These are phyloP conservation scores for Alternaria angustiovoidea DNA, from an alignment of 2,329 filamentous ascomycete species.

Conservation along the genomic window DNA sequence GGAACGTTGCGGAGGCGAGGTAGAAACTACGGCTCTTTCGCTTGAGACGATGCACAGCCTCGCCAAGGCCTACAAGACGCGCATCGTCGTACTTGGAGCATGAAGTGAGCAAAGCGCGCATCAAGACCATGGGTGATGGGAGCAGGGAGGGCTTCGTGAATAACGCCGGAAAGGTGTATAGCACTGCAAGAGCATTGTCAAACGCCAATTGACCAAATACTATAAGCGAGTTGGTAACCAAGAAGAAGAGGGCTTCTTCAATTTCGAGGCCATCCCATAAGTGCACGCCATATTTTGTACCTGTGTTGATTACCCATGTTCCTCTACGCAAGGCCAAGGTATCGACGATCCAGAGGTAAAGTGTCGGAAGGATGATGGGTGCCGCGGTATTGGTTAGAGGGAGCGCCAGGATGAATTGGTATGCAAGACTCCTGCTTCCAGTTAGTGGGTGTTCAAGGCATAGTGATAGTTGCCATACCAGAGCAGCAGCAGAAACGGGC, in stretches of 20 bases:
- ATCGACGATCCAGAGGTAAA: slow-evolving; percentile 77
- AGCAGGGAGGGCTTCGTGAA: slow-evolving; percentile 62
- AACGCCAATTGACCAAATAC: slow-evolving; percentile 74
- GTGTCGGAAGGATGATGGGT: slow-evolving; percentile 69
- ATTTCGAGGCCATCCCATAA: slow-evolving; percentile 73
- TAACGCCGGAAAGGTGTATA: slow-evolving; percentile 67
- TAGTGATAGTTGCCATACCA: slow-evolving; percentile 55
- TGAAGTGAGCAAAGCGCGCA: slow-evolving; percentile 62
- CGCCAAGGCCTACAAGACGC: slow-evolving; percentile 65
- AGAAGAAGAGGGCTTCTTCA: slow-evolving; percentile 78
- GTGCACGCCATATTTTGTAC: slow-evolving; percentile 70
- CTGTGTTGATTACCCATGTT: slow-evolving; percentile 74
- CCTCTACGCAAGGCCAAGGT: slow-evolving; percentile 71
- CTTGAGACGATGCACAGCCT: slow-evolving; percentile 66
- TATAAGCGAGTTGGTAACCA: slow-evolving; percentile 73
- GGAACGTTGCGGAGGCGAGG: slow-evolving; percentile 73
- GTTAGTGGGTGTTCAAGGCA: neutral
- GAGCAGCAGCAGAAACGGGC: slow-evolving; percentile 69
- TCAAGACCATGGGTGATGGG: slow-evolving; percentile 60
- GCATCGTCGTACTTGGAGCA: slow-evolving; percentile 63
- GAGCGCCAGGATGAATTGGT: slow-evolving; percentile 68
- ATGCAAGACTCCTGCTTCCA: slow-evolving; percentile 63
- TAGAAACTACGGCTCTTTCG: slow-evolving; percentile 78
- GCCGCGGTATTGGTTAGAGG: slow-evolving; percentile 65
- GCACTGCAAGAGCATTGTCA: slow-evolving; percentile 72